A percentile compares a stretch with the other conserved stretches of the same genome.
phyloP scores from a whole-genome alignment of 768 basidiomycete genomes.

The Suillus luteus region DNA sequence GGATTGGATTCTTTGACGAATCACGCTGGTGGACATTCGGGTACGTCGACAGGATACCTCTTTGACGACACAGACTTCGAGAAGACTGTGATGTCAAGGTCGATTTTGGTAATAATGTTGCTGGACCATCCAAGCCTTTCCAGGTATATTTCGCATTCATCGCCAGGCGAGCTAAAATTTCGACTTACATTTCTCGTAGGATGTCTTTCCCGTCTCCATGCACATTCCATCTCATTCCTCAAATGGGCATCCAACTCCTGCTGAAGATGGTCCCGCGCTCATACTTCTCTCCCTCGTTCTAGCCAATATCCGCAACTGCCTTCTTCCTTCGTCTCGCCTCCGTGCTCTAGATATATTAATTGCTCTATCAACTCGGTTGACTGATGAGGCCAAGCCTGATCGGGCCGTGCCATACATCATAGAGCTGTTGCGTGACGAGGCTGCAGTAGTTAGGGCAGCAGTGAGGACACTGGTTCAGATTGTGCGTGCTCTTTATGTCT shows the following conservation, averaged over 20 bases:
- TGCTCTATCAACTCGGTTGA: constrained; percentile 76
- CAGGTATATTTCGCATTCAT: constrained; percentile 45
- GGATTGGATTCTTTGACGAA: background rate
- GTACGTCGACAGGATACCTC: constrained; percentile 31
- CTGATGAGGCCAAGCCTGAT: constrained; percentile 95
- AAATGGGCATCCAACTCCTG: constrained; percentile 50
- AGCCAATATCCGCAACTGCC: constrained; percentile 87
- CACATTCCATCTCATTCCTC: constrained; percentile 55
- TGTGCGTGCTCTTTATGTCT: constrained; percentile 46
- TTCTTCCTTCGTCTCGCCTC: constrained; percentile 82
- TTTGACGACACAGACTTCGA: constrained; percentile 45
- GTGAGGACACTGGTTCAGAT: constrained; percentile 80
- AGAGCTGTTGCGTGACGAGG: constrained; percentile 85
- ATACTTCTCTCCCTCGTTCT: constrained; percentile 86
- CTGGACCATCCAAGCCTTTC: constrained; percentile 54
- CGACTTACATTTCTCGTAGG: constrained; percentile 42
- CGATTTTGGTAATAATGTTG: constrained; percentile 42
- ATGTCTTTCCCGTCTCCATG: constrained; percentile 76
- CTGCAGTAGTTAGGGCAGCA: constrained; percentile 78
- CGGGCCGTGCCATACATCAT: constrained; percentile 91
- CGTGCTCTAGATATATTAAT: constrained; percentile 85
- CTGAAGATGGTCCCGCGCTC: constrained; percentile 86
- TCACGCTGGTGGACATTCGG: background rate
- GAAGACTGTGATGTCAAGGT: constrained; percentile 51
- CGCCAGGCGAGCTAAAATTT: background rate